These are phyloP conservation scores for Kickxella alabastrina DNA, from an alignment of 192 early-diverging fungal genomes.

Conservation along the genomic window DNA sequence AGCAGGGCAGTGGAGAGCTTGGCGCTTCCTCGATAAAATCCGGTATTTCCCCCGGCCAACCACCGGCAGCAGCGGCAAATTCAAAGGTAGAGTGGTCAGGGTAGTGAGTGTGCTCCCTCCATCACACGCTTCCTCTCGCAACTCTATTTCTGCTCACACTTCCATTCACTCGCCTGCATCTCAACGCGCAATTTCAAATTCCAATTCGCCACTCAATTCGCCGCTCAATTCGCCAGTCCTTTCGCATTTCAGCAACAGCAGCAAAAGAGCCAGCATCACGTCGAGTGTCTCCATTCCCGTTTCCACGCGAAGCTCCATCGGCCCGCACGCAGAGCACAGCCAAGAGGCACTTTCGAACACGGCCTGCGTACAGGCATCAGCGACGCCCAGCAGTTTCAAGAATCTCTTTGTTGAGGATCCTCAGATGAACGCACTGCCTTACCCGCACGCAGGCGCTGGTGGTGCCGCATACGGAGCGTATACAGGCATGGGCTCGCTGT, in stretches of 20 bases:
- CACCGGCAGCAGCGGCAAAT: not conserved
- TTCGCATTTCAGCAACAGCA: conserved; percentile 12
- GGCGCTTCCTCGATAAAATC: not conserved
- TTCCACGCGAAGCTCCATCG: conserved; percentile 1
- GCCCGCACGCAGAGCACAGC: not conserved
- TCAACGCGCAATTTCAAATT: conserved; percentile 1
- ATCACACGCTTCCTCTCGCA: conserved; percentile 7
- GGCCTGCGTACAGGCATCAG: not conserved
- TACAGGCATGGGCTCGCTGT: not conserved
- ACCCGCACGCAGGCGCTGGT: not conserved
- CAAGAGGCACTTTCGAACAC: not conserved
- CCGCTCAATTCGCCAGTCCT: not conserved
- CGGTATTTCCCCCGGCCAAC: not conserved
- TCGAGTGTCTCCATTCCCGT: conserved; percentile 5
- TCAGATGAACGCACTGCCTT: not conserved
- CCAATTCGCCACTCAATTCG: conserved; percentile 13
- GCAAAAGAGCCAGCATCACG: conserved; percentile 12
- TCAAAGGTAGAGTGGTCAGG: conserved; percentile 21
- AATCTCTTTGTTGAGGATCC: not conserved
- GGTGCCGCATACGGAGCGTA: not conserved
- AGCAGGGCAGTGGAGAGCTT: conserved; percentile 2
- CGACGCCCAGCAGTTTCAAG: not conserved
- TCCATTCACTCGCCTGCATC: conserved; percentile 33
- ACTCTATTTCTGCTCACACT: conserved; percentile 21
- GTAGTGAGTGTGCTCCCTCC: conserved; percentile 21